Evolutionary conservation across 78 protist species (phyloP), one percentile per base, ranked within the genome.

Genomic region (Diacronema lutheri): DNA sequence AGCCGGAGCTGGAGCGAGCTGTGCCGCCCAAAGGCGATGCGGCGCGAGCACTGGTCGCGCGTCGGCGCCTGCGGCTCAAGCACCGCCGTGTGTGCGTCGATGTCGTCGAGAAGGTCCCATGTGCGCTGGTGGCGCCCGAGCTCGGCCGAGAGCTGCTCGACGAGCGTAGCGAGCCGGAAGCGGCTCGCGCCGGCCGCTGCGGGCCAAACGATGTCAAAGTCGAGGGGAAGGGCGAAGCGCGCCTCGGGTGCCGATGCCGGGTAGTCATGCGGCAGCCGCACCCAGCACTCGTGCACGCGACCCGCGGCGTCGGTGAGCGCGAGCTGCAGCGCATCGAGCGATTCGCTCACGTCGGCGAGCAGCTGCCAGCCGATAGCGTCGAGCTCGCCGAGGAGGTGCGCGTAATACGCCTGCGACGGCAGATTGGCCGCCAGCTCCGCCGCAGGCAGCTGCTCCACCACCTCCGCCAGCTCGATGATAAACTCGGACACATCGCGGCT

Each of bases 91-190:
- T 74, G 5, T 1, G 55, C 33, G 26, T 74, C 81, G 20, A 74
- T 26, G 64, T 74, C 81, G 81, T 74, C 81, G 26, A 74, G 64
- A 29, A 21, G 31, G 64, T 74, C 81, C 81, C 81, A 74, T 44
- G 55, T 41, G 29, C 0, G 19, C 40, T 74, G 81, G n/a, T 50
- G 44, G 14, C 7, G 14, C 65, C 13, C 46, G 16, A 74, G 81
- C 44, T 19, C 38, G 13, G 26, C 31, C 44, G 6, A 14, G 64
- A 74, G 55, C 64, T 74, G 81, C 29, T 1, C 7, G 44, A 55
- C 9, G 11, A 29, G 46, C 1, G 81, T 11, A 4, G 25, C 44
- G 50, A 74, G 81, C 16, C 7, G 16, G 50, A 9, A 44, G 16
- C 16, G 7, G 50, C 50, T 3, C 50, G 50, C 50, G 50, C 50